Evolutionary conservation across 805 yeast species (phyloP), one percentile per base, ranked within the genome.

Genomic region (Isabelozyma rhagii): DNA sequence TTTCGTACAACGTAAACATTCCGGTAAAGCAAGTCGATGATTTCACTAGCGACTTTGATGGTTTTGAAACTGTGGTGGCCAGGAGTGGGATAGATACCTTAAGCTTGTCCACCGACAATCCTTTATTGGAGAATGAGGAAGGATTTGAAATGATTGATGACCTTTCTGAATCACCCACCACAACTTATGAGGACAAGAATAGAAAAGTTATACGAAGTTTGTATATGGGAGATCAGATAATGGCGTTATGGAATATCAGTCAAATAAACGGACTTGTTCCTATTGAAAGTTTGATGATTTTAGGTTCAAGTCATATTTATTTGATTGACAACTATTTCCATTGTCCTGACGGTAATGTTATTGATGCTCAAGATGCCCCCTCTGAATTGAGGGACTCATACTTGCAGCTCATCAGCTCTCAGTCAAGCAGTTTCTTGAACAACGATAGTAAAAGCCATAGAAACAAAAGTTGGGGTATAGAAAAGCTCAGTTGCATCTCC

Each of bases 221-320:
- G 48, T 83, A 71, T 55, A 77, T 81, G 46, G 87, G 87, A 13
- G 97, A 90, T 62, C 77, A 77, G 43, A 87, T 91, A 21, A 77
- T 72, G n/a, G 80, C 81, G 11, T 67, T 90, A 14, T 84, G 89
- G 84, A 90, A 90, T 61, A 83, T 87, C 1, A 82, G 92, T 48
- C 82, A 83, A 45, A 80, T 91, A 17, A 69, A 85, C 50, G 97
- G 96, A 0, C 68, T 90, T n/a, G 88, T 84, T 29, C 83, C 91
- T 2, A 71, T 78, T 14, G 96, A 89, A 59, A 88, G 93, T 13
- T 74, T 90, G 39, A 68, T 90, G 63, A 86, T 90, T 27, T 63
- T 85, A 39, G 96, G 96, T 0, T 68, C 75, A 3, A 70, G 74
- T 4, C 84, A 85, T 58, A 56, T 88, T 8, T 91, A 89, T 58